phyloP scores from a whole-genome alignment of 2,329 filamentous ascomycete genomes.

The Ophiostoma quercus region DNA sequence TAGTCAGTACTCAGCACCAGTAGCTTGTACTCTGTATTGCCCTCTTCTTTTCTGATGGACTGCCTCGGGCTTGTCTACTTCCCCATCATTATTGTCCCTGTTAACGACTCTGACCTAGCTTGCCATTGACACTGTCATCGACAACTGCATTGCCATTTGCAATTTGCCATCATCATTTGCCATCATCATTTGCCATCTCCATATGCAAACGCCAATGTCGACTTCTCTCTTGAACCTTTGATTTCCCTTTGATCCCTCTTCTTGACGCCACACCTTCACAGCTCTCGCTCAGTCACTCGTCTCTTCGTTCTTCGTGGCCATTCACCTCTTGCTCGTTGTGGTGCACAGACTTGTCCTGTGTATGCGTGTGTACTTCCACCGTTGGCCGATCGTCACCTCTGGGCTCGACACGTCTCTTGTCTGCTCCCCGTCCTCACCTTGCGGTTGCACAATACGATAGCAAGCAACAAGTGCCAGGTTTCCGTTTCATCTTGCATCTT shows the following conservation, averaged over 20 bases:
- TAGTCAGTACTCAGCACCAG: background rate
- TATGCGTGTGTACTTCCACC: background rate
- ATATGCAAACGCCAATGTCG: background rate
- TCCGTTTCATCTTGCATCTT: background rate
- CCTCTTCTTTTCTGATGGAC: background rate
- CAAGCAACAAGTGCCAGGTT: background rate
- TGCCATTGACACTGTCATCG: background rate
- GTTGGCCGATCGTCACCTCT: background rate
- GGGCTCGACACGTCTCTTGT: constrained; percentile 9
- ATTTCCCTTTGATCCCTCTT: background rate
- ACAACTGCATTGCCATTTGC: background rate
- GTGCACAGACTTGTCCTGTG: background rate
- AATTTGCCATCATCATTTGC: background rate
- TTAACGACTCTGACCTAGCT: no score
- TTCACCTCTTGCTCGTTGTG: background rate
- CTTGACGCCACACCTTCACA: background rate
- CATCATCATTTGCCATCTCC: background rate
- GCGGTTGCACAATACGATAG: constrained; percentile 16
- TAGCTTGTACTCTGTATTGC: no score
- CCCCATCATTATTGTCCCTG: background rate
- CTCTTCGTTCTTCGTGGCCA: no score
- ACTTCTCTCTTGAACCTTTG: background rate
- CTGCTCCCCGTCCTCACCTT: constrained; percentile 11
- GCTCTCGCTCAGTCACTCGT: background rate
- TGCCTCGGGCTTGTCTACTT: no score